These are phyloP conservation scores for Coniophora puteana DNA, from an alignment of 1,284 basidiomycete species.

Conservation along the genomic window DNA sequence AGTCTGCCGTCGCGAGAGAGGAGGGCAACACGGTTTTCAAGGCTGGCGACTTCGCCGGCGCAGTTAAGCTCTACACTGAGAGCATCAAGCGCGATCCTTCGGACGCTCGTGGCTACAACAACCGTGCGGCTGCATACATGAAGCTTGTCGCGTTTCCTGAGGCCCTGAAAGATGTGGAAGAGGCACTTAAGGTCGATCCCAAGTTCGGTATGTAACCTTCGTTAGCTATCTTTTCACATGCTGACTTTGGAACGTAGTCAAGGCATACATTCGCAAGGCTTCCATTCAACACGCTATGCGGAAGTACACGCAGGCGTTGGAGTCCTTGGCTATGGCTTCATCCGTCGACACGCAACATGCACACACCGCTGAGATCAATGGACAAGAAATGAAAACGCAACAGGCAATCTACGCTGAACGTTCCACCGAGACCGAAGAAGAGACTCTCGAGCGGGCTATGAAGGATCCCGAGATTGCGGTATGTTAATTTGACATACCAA, in stretches of 20 bases:
- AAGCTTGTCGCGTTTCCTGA: constrained; percentile 94
- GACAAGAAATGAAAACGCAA: constrained; percentile 78
- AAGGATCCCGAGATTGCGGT: constrained; percentile 93
- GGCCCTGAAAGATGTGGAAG: constrained; percentile 93
- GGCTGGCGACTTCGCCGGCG: constrained; percentile 84
- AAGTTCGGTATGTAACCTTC: constrained; percentile 75
- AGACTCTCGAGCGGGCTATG: constrained; percentile 94
- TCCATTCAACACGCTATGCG: constrained; percentile 89
- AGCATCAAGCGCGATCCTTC: constrained; percentile 93
- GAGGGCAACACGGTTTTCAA: constrained; percentile 95
- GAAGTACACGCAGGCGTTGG: constrained; percentile 85
- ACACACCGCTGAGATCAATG: constrained; percentile 78
- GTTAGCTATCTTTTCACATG: too few relatives aligned
- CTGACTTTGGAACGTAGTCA: too few relatives aligned
- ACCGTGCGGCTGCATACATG: constrained; percentile 95
- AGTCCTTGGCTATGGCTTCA: constrained; percentile 73
- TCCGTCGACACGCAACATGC: constrained; percentile 76
- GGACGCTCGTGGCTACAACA: constrained; percentile 94
- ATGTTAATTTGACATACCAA: constrained; percentile 14
- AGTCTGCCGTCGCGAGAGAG: constrained; percentile 83
- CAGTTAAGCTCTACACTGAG: constrained; percentile 93
- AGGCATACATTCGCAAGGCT: constrained; percentile 95
- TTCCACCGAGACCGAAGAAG: constrained; percentile 87
- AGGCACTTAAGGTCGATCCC: constrained; percentile 91
- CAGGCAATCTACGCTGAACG: constrained; percentile 80